Base-by-base conservation (phyloP, 2,329 filamentous ascomycete species). In the Sporothrix euskadiensis region DNA sequence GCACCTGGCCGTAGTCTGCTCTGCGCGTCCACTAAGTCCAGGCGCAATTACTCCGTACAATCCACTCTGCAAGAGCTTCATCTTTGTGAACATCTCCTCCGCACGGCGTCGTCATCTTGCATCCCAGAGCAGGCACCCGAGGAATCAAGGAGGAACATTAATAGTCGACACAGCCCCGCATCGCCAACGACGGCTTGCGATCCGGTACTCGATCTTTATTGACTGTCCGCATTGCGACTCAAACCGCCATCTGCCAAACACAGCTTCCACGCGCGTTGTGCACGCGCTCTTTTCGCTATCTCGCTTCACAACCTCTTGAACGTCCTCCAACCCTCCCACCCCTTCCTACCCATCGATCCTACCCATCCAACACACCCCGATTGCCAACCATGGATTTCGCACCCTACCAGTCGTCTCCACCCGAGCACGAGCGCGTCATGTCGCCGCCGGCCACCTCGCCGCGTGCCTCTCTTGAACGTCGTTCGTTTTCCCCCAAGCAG, bases 371-470 rank as follows among this genome's bases (percentile, higher is more conserved):
- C 35, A 26, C 14, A 30, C 41, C 75, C 59, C 59, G 30, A 1
- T 19, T n/a, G 56, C 39, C 59, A 22, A 84, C 78, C 73, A 96
- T 96, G 92, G 93, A 98, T 84, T 99, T 98, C 81, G 96, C 96
- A 63, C 96, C 96, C 52, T 99, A 98, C 84, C 96, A 98, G 85
- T 95, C 95, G 82, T 92, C 92, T 68, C 92, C 92, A 19, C 96
- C 96, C 10, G 94, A 98, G 84, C 88, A 91, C 78, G 89, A 90
- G 77, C 93, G 95, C 79, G 90, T 92, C 71, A 87, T 94, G 80
- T 97, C 93, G 26, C 93, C 94, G 71, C 87, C 90, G 12, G 83
- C 81, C 71, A 78, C 83, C 10, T 89, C 87, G 39, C 88, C 88
- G 30, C 88, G 84, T 77, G 82, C 85, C 77, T 88, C 92, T 81